Evolutionary conservation across 495 filamentous ascomycete species (phyloP), one percentile per base, ranked within the genome.

Genomic region (Aspergillus hancockii): DNA sequence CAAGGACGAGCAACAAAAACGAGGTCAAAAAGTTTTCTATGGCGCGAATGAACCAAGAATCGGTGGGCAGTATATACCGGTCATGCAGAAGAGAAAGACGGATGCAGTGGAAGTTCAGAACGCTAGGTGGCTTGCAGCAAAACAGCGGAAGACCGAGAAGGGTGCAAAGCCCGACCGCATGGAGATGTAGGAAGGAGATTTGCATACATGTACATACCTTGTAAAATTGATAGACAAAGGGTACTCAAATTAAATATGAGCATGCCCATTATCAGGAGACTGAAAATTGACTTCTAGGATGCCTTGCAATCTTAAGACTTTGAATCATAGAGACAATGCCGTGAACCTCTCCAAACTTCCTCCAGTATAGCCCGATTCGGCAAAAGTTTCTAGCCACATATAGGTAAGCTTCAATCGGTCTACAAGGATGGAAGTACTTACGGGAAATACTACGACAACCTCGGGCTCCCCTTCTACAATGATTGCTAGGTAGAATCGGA

Each of bases 361-460:
- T 93, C 90, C n/a, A 93, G 69, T 43, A 93, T 86, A 40, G 74
- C 76, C 53, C 87, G 78, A 46, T 83, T 80, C 0, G 91, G 91
- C 54, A 96, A 68, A 55, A 96, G 71, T 55, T 83, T 84, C 71
- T 88, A 8, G 43, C 1, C 19, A 23, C 6, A 47, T 10, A 18
- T 14, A 16, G 14, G 19, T 47, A 8, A 47, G 43, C 19, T 22
- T 47, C 18, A 47, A 23, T 23, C 18, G 8, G 18, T 12, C 1
- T 47, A 23, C 16, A 6, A 10, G 21, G 21, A 22, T 18, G 8
- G 9, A 8, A 30, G 16, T 34, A 75, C 79, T 67, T 67, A 88
- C 85, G 9, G 93, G 94, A 71, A 98, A 99, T 5, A 98, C 92
- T 30, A 99, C 93, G 10, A 96, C 88, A 14, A 94, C 84, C 54